Evolutionary conservation across 805 yeast species (phyloP).

Genomic region (Wickerhamiella sorbophila): DNA sequence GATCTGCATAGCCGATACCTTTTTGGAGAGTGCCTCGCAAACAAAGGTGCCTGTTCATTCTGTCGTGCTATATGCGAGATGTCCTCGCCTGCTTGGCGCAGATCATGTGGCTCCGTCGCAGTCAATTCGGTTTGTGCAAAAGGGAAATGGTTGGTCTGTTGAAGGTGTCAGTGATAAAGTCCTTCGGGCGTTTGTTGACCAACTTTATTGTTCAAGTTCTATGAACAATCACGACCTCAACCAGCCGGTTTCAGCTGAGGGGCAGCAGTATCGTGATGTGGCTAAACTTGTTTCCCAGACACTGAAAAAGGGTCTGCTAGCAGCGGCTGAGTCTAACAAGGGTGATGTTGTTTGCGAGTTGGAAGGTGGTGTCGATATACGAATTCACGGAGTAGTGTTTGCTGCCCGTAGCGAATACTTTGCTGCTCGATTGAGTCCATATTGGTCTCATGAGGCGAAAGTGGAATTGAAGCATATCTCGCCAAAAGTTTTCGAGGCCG

Average conservation of each 20-base stretch:
- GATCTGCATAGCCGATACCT: background rate
- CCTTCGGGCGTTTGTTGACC: background rate
- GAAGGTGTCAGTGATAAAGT: background rate
- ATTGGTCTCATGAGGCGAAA: background rate
- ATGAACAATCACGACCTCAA: conserved; percentile 1
- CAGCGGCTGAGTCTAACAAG: conserved; percentile 6
- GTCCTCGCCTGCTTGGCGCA: conserved; percentile 11
- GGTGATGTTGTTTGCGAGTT: conserved; percentile 10
- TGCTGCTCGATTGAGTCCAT: conserved; percentile 3
- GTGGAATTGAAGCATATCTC: background rate
- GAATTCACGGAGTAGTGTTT: conserved; percentile 3
- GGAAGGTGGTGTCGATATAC: background rate
- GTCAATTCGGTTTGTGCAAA: background rate
- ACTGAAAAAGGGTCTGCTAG: conserved; percentile 12
- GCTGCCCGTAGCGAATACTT: conserved; percentile 11
- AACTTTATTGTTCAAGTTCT: conserved; percentile 1
- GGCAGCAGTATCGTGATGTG: conserved; percentile 12
- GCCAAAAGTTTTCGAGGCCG: background rate
- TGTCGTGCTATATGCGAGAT: conserved; percentile 13
- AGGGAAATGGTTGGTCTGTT: background rate
- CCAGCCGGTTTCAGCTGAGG: conserved; percentile 3
- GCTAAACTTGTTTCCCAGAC: conserved; percentile 7
- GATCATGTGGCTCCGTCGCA: background rate
- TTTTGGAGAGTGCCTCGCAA: background rate
- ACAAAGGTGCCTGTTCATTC: conserved; percentile 5